Percentiles rank a stretch among this genome's conserved stretches.
phyloP scores from a whole-genome alignment of 176 grass and related monocot species.

The Ensete ventricosum region DNA sequence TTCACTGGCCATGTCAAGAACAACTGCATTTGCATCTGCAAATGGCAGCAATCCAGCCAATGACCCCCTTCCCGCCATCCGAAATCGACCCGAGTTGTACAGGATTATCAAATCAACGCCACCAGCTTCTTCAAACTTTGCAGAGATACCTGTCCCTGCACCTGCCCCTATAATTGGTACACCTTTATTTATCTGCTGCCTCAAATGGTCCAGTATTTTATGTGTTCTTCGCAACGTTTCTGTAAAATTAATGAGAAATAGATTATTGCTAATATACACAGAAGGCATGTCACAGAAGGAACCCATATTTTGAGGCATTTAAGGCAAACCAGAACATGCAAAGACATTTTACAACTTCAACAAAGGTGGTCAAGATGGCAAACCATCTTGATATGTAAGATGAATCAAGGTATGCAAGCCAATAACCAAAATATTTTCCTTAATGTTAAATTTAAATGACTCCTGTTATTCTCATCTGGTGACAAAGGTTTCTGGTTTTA shows the following conservation, averaged over 20 bases:
- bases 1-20: conserved; percentile 95
- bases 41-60: conserved; percentile 84
- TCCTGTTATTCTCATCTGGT: no score
- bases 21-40: conserved; percentile 83
- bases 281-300: not conserved
- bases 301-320: no score
- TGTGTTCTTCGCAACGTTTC: conserved; percentile 66
- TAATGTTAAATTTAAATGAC: no score
- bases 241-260: conserved; percentile 25
- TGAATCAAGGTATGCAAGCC: no score
- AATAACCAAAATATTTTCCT: no score
- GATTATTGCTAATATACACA: not conserved
- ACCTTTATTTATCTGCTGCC: conserved; percentile 66
- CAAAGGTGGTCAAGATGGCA: not conserved
- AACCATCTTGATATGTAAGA: not conserved
- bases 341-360: no score
- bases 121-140: conserved; percentile 93
- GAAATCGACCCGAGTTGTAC: conserved; percentile 89
- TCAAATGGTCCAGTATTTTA: conserved; percentile 48
- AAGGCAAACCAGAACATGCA: no score
- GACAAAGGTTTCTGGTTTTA: no score
- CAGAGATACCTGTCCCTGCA: conserved; percentile 90
- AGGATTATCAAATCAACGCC: conserved; percentile 90
- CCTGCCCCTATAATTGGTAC: conserved; percentile 79
- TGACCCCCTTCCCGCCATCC: conserved; percentile 89